Percentiles rank a stretch among this genome's conserved stretches.
Evolutionary conservation across 2,329 filamentous ascomycete species (phyloP).

Genomic region (Penicillium paneum): DNA sequence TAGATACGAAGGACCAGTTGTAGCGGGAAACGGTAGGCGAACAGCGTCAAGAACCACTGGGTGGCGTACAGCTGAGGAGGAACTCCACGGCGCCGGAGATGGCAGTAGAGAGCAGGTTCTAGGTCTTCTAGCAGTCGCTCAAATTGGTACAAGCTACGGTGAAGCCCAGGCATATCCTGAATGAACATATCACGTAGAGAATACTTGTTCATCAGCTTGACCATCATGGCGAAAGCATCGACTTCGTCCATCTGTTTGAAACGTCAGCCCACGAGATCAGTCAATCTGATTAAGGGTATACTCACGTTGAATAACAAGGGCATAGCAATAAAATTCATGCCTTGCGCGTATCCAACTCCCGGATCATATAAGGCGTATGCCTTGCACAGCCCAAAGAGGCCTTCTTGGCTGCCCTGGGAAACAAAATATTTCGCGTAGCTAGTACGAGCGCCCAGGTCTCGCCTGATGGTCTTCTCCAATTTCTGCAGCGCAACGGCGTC

Average conservation of each 20-base stretch:
- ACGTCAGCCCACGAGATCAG: constrained; percentile 5
- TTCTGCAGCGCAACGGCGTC: constrained; percentile 71
- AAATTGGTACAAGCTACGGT: constrained; percentile 91
- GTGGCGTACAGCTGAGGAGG: constrained; percentile 92
- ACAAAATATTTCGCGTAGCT: constrained; percentile 96
- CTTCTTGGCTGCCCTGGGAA: constrained; percentile 85
- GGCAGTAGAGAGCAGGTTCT: constrained; percentile 91
- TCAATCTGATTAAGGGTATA: neutral
- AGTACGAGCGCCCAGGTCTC: constrained; percentile 86
- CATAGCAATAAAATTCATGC: constrained; percentile 99
- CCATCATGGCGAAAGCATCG: constrained; percentile 90
- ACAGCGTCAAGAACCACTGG: constrained; percentile 98
- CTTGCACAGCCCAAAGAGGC: constrained; percentile 92
- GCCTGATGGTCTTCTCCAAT: constrained; percentile 86
- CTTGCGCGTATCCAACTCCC: constrained; percentile 91
- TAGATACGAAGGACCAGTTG: constrained; percentile 96
- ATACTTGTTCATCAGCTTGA: constrained; percentile 95
- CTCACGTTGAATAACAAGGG: constrained; percentile 87
- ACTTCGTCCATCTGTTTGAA: constrained; percentile 79
- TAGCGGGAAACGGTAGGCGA: constrained; percentile 93
- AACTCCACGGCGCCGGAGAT: constrained; percentile 82
- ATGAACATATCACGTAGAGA: constrained; percentile 88
- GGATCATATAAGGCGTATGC: constrained; percentile 96
- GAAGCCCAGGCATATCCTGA: constrained; percentile 92
- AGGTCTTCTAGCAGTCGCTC: constrained; percentile 90